Evolutionary conservation across 805 yeast species (phyloP), one percentile per base, ranked within the genome.

Genomic region (Cyberlindnera veronae): DNA sequence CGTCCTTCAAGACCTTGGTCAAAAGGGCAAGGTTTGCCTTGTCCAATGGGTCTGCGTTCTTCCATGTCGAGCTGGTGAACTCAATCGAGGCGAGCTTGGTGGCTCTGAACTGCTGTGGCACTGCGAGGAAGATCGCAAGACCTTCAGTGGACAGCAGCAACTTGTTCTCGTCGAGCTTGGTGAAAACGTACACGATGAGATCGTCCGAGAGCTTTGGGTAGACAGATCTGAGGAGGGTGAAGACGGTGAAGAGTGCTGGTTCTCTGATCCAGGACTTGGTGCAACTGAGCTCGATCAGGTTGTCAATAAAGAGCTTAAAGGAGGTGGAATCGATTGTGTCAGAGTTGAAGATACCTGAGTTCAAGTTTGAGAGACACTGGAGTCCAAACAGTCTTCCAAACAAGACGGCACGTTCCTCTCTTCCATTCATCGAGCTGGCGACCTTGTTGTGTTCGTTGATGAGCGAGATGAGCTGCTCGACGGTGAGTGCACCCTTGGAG

Each of bases 371-470:
- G 35, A 90, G 55, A 1, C 85, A 76, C 59, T 90, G 95, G 16
- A 87, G 66, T 0, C 96, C 96, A 60, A 91, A 90, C 32, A 90
- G 66, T 54, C 79, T 74, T 6, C 97, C 98, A 66, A 91, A 89
- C 14, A 85, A 62, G 13, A 77, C 68, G 1, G 90, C 80, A 44
- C 97, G 71, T 57, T 84, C 86, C 53, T 87, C 95, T 54, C 81
- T 84, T 5, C 96, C 96, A 52, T 84, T 85, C 50, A 64, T 62
- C 24, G 70, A 67, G 26, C 69, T 64, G 2, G 69, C 53, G 18
- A 59, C 61, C 41, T 62, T 64, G 40, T 71, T 66, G 28, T 67
- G 67, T 7, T 49, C 45, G 27, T 56, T 61, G 32, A 69, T 54
- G 43, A 64, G 55, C 3, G 51, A 52, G 24, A 73, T 48, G 55